phyloP scores from a whole-genome alignment of 257 asterid genomes.

The Echites panduratus region DNA sequence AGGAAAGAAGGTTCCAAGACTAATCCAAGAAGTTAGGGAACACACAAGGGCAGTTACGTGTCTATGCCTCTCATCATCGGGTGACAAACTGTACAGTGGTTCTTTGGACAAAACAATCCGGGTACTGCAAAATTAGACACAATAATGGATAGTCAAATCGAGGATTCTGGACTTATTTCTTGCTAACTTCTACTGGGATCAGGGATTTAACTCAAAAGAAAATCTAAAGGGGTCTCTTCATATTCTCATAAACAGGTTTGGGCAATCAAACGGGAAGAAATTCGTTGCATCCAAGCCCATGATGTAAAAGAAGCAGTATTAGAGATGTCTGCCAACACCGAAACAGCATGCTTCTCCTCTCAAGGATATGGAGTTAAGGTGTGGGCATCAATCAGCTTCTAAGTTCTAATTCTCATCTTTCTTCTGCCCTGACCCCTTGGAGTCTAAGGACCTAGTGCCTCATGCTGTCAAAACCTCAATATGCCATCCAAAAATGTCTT shows the following conservation, averaged over 20 bases:
- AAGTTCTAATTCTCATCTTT: background rate
- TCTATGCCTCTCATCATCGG: slow-evolving; percentile 48
- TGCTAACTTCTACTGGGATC: background rate
- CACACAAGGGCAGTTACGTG: slow-evolving; percentile 73
- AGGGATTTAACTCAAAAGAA: no score
- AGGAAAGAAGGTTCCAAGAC: slow-evolving; percentile 43
- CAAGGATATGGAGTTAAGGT: slow-evolving; percentile 79
- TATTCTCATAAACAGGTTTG: slow-evolving; percentile 41
- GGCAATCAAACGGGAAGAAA: slow-evolving; percentile 73
- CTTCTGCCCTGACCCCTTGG: background rate
- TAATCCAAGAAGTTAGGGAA: slow-evolving; percentile 70
- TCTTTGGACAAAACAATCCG: slow-evolving; percentile 81
- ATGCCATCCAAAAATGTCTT: background rate
- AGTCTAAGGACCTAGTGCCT: background rate
- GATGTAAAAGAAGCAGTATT: slow-evolving; percentile 68
- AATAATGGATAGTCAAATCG: background rate
- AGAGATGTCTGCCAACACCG: slow-evolving; percentile 48
- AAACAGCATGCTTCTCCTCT: slow-evolving; percentile 53
- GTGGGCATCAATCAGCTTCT: slow-evolving; percentile 6
- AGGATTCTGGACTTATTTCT: background rate
- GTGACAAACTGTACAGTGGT: slow-evolving; percentile 60
- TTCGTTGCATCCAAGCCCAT: slow-evolving; percentile 68
- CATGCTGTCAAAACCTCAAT: background rate
- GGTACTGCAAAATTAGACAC: slow-evolving; percentile 25
- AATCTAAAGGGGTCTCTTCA: background rate